Conservation (phyloP, 371 early-diverging fungal genomes). For the Apophysomyces trapeziformis region DNA sequence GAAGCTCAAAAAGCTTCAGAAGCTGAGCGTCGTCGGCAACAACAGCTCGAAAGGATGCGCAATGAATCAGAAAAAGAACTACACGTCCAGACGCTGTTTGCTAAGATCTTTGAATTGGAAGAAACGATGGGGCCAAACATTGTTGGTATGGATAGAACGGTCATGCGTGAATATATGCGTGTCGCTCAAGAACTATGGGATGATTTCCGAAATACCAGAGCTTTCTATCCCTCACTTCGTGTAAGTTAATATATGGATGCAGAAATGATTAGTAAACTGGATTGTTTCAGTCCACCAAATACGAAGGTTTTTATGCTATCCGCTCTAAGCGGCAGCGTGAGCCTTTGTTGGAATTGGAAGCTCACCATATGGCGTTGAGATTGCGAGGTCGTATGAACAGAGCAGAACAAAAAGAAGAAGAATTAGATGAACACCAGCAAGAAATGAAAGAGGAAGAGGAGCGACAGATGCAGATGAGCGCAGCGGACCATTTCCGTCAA, state of each 20-base stretch:
- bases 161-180: slow-evolving; percentile 57
- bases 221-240: slow-evolving; percentile 60
- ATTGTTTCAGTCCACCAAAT: slow-evolving; percentile 19
- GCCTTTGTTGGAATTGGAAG: slow-evolving; percentile 20
- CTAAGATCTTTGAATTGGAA: slow-evolving; percentile 40
- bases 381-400: slow-evolving; percentile 29
- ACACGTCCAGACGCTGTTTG: slow-evolving; percentile 22
- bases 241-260: slow-evolving; percentile 25
- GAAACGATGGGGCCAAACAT: slow-evolving; percentile 27
- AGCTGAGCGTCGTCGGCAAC: slow-evolving; percentile 13
- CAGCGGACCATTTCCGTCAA: slow-evolving; percentile 50
- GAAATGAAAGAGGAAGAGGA: slow-evolving; percentile 34
- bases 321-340: slow-evolving; percentile 4
- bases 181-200: slow-evolving; percentile 51
- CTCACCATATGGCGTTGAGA: slow-evolving; percentile 39
- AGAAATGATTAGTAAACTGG: neutral
- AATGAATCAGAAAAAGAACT: slow-evolving; percentile 31
- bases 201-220: slow-evolving; percentile 54
- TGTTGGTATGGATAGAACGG: slow-evolving; percentile 22
- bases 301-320: slow-evolving; percentile 39
- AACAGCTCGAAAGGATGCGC: slow-evolving; percentile 3
- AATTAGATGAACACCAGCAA: slow-evolving; percentile 36
- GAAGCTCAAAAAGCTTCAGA: slow-evolving; percentile 1
- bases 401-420: slow-evolving; percentile 15
- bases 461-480: slow-evolving; percentile 19